Evolutionary conservation across 176 grass and related monocot genomes (phyloP).

Genomic region (Saccharum officinarum): DNA sequence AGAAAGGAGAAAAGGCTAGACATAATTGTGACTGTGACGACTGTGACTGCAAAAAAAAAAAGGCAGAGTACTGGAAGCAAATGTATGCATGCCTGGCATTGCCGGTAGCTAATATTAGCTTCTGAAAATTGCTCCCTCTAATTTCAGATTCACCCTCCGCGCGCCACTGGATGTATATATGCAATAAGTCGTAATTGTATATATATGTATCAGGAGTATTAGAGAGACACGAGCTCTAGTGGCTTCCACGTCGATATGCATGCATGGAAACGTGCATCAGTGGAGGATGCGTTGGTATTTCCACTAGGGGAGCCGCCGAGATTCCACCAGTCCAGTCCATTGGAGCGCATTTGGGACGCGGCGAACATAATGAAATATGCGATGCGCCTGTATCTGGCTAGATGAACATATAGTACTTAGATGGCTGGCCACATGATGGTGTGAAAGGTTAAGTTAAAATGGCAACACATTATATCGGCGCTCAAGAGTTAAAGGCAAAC

Average conservation of each 20-base stretch:
- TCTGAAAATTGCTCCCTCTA: too few relatives aligned
- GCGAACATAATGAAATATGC: not conserved
- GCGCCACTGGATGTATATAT: too few relatives aligned
- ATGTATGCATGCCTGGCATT: too few relatives aligned
- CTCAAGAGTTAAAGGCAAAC: not conserved
- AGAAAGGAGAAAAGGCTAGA: too few relatives aligned
- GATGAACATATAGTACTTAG: not conserved
- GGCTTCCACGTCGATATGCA: constrained; percentile 7
- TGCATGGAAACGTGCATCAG: not conserved
- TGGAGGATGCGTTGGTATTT: constrained; percentile 11
- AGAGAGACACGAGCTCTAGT: not conserved
- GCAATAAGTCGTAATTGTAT: too few relatives aligned
- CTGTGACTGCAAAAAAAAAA: too few relatives aligned
- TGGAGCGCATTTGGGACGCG: constrained; percentile 6
- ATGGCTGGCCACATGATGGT: constrained; percentile 19
- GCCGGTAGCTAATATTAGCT: too few relatives aligned
- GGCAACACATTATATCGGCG: not conserved
- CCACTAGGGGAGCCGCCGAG: not conserved
- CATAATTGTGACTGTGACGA: too few relatives aligned
- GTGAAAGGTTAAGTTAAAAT: constrained; percentile 37
- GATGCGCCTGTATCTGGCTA: not conserved
- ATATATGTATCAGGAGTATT: too few relatives aligned
- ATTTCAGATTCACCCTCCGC: too few relatives aligned
- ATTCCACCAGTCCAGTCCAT: not conserved
- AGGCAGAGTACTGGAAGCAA: too few relatives aligned